These are phyloP conservation scores for Mycena belliarum DNA, from an alignment of 768 basidiomycete species.

Conservation along the genomic window DNA sequence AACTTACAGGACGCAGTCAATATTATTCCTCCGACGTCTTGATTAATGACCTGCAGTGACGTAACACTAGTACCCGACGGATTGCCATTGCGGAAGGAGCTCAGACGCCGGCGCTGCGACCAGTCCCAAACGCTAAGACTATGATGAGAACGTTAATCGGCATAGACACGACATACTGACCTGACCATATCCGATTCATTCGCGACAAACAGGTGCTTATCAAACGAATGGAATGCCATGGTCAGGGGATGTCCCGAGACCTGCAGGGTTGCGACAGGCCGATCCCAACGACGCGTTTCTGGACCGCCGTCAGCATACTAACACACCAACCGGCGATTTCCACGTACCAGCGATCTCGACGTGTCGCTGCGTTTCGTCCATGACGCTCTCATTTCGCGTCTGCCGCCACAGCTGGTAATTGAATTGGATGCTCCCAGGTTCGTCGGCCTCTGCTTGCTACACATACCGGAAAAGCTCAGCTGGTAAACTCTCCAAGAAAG, in stretches of 20 bases:
- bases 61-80: slow-evolving; percentile 81
- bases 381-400: slow-evolving; percentile 81
- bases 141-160: slow-evolving; percentile 1
- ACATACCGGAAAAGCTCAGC: slow-evolving; percentile 1
- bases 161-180: slow-evolving; percentile 42
- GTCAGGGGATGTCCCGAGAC: slow-evolving; percentile 63
- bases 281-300: slow-evolving; percentile 75
- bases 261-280: slow-evolving; percentile 65
- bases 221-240: slow-evolving; percentile 90
- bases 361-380: slow-evolving; percentile 67
- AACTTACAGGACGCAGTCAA: slow-evolving; percentile 80
- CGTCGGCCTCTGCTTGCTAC: slow-evolving; percentile 92
- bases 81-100: slow-evolving; percentile 89
- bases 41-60: slow-evolving; percentile 89
- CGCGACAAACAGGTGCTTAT: slow-evolving; percentile 82
- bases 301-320: too few species aligned
- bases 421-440: slow-evolving; percentile 91
- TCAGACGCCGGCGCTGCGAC: slow-evolving; percentile 76
- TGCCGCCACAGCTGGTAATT: slow-evolving; percentile 97
- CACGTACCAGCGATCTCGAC: slow-evolving; percentile 72
- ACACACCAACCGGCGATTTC: too few species aligned
- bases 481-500: slow-evolving; percentile 1
- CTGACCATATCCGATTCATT: slow-evolving; percentile 86
- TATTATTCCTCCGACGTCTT: slow-evolving; percentile 90
- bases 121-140: slow-evolving; percentile 87